Percentiles rank a stretch among this genome's conserved stretches.
Conservation (phyloP, 2,329 filamentous ascomycete species). For the Calonectria pseudoreteaudii region DNA sequence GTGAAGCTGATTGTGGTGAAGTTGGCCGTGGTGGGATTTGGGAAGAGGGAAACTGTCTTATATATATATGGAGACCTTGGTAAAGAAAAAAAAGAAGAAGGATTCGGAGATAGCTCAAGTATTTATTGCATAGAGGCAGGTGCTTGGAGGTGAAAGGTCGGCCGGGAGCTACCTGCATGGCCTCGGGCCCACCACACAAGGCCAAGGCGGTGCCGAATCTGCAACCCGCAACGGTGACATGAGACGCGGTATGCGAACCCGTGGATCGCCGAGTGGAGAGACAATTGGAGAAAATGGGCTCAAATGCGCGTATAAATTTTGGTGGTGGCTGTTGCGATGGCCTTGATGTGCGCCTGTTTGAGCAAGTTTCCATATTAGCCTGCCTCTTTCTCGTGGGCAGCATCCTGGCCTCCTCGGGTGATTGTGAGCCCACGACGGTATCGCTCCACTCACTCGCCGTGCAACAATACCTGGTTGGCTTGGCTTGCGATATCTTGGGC, state of each 20-base stretch:
- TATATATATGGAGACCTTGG: neutral
- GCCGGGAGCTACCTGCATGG: slow-evolving; percentile 1
- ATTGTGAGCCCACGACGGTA: neutral
- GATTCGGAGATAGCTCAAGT: neutral
- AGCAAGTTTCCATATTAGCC: neutral
- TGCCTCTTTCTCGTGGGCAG: neutral
- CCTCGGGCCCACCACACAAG: neutral
- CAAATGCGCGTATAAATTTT: neutral
- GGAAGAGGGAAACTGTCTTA: neutral
- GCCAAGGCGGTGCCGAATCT: slow-evolving; percentile 1
- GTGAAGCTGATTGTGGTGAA: neutral
- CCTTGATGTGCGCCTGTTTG: slow-evolving; percentile 35
- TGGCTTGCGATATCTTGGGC: neutral
- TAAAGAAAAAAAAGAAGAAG: neutral
- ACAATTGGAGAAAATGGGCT: slow-evolving; percentile 11
- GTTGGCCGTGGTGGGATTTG: neutral
- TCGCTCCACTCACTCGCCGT: neutral
- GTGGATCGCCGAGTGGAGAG: slow-evolving; percentile 20
- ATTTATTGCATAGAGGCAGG: neutral
- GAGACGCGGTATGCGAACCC: slow-evolving; percentile 5
- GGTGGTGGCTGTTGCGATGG: neutral
- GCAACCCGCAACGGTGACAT: slow-evolving; percentile 5
- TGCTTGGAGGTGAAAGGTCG: neutral
- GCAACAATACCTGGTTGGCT: too few relatives aligned
- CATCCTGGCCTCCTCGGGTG: neutral